Conservation (phyloP, 768 basidiomycete genomes). For the Mrakia hoshinonis region DNA sequence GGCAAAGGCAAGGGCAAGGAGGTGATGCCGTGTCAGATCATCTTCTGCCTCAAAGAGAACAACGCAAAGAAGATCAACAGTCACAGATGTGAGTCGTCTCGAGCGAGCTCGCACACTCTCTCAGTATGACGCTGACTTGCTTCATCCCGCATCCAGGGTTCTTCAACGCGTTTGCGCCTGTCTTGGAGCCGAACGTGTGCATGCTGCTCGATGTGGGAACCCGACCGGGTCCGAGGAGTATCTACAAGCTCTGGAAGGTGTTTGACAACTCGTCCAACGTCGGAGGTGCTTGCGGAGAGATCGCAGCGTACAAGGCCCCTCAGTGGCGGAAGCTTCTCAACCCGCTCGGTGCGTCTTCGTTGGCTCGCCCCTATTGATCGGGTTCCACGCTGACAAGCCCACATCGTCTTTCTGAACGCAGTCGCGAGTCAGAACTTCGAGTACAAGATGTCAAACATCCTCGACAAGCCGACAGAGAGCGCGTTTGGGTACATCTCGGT, state of each 20-base stretch:
- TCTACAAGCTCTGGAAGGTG: constrained; percentile 30
- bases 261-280: constrained; percentile 28
- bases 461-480: constrained; percentile 49
- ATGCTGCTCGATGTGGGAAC: constrained; percentile 30
- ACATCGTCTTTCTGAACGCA: not conserved
- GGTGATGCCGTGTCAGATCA: constrained; percentile 86
- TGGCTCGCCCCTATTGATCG: not conserved
- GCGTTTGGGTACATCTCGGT: constrained; percentile 54
- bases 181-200: constrained; percentile 30
- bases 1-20: constrained; percentile 21
- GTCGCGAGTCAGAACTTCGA: constrained; percentile 18
- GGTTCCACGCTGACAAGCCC: not conserved
- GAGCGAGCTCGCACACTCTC: not conserved
- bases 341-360: constrained; percentile 16
- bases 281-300: constrained; percentile 30
- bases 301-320: constrained; percentile 19
- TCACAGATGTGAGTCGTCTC: constrained; percentile 19
- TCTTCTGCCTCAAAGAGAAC: constrained; percentile 44
- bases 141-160: constrained; percentile 14
- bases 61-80: constrained; percentile 29
- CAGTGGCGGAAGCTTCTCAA: constrained; percentile 27
- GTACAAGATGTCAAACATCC: constrained; percentile 57
- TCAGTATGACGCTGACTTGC: not conserved
- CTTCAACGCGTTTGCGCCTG: constrained; percentile 46
- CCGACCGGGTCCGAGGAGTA: constrained; percentile 13